A percentile compares a stretch with the other conserved stretches of the same genome.
Evolutionary conservation across 2,329 filamentous ascomycete species (phyloP).

Genomic region (Nakataea oryzae): DNA sequence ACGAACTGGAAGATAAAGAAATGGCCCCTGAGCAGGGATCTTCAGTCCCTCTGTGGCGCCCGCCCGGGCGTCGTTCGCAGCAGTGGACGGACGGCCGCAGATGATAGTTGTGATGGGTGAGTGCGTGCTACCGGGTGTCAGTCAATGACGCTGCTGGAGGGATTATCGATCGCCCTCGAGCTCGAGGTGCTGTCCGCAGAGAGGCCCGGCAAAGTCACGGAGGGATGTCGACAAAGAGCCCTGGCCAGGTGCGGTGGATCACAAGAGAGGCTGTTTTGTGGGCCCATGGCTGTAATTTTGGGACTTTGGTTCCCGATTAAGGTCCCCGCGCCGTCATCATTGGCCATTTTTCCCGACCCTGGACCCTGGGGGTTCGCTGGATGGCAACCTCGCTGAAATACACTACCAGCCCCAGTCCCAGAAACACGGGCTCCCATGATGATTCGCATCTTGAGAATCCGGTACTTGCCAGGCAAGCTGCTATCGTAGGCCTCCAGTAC

Average conservation of each 20-base stretch:
- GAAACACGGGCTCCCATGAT: too few relatives aligned
- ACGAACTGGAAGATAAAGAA: background rate
- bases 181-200: background rate
- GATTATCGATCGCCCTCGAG: too few relatives aligned
- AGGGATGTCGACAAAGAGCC: too few relatives aligned
- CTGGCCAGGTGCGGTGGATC: background rate
- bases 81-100: too few relatives aligned
- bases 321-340: background rate
- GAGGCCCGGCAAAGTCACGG: background rate
- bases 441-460: background rate
- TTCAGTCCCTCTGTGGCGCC: background rate
- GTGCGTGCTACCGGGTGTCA: too few relatives aligned
- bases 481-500: background rate
- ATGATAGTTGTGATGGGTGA: too few relatives aligned
- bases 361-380: background rate
- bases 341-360: background rate
- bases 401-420: background rate
- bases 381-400: background rate
- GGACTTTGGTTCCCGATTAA: background rate
- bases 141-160: too few relatives aligned
- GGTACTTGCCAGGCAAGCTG: background rate
- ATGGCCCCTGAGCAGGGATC: background rate
- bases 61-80: background rate
- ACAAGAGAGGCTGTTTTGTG: background rate
- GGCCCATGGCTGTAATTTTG: background rate